Percentiles rank a stretch among this genome's conserved stretches.
Conservation (phyloP, 306 rosid genomes). For the Lotus japonicus region DNA sequence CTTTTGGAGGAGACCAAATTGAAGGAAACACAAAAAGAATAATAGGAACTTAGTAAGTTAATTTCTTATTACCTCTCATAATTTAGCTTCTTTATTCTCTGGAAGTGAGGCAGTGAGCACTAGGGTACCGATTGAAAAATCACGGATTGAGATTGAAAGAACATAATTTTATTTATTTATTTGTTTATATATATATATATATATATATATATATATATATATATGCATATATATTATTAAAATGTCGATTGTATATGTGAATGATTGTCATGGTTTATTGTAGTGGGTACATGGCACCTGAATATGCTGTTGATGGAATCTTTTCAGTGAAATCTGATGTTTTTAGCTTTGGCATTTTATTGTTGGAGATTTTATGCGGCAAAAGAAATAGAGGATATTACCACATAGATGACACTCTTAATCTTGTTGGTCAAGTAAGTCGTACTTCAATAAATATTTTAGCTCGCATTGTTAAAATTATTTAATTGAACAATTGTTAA, state of each 20-base stretch:
- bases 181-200: too few relatives aligned
- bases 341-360: not conserved
- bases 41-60: not conserved
- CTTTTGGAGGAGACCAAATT: not conserved
- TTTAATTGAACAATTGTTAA: not conserved
- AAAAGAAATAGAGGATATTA: not conserved
- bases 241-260: not conserved
- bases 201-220: too few relatives aligned
- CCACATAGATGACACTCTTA: not conserved
- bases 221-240: too few relatives aligned
- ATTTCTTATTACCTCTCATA: not conserved
- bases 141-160: too few relatives aligned
- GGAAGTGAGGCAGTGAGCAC: too few relatives aligned
- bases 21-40: conserved; percentile 5
- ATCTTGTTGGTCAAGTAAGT: conserved; percentile 8
- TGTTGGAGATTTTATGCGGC: not conserved
- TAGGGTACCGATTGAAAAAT: too few relatives aligned
- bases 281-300: conserved; percentile 21
- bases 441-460: not conserved
- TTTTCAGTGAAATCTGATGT: conserved; percentile 7
- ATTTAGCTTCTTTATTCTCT: too few relatives aligned
- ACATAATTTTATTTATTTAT: too few relatives aligned
- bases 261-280: not conserved
- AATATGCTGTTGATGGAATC: not conserved
- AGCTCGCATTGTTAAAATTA: not conserved